phyloP scores from a whole-genome alignment of 306 rosid species.

The Medicago ruthenica region DNA sequence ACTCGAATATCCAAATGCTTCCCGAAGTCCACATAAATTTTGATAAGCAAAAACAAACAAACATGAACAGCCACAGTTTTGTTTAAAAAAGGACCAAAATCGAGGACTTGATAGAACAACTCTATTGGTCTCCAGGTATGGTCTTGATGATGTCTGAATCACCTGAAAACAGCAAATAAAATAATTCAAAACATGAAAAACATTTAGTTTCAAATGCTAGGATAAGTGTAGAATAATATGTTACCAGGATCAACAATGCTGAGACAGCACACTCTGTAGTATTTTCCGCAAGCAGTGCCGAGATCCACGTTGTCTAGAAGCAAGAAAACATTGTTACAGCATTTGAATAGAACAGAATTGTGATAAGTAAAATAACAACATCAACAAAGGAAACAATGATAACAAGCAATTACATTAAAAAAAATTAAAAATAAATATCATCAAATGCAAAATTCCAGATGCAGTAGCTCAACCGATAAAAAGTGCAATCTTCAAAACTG shows the following conservation, averaged over 20 bases:
- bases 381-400: background rate
- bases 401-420: background rate
- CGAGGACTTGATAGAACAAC: slow-evolving; percentile 2
- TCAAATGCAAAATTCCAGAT: background rate
- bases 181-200: background rate
- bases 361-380: background rate
- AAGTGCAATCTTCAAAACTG: no score
- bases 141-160: slow-evolving; percentile 61
- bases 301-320: slow-evolving; percentile 73
- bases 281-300: slow-evolving; percentile 89
- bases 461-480: background rate
- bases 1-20: slow-evolving; percentile 30
- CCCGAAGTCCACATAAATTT: slow-evolving; percentile 16
- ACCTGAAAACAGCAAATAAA: slow-evolving; percentile 47
- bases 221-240: background rate
- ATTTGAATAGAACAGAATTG: background rate
- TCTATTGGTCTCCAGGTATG: slow-evolving; percentile 48
- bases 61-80: slow-evolving; percentile 31
- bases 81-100: slow-evolving; percentile 6
- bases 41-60: slow-evolving; percentile 27
- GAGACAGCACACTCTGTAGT: slow-evolving; percentile 85
- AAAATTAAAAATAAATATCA: background rate
- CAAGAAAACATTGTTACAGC: background rate
- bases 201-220: background rate
- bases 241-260: slow-evolving; percentile 85